phyloP scores from a whole-genome alignment of 2,329 filamentous ascomycete genomes.

The Clathrospora elynae region DNA sequence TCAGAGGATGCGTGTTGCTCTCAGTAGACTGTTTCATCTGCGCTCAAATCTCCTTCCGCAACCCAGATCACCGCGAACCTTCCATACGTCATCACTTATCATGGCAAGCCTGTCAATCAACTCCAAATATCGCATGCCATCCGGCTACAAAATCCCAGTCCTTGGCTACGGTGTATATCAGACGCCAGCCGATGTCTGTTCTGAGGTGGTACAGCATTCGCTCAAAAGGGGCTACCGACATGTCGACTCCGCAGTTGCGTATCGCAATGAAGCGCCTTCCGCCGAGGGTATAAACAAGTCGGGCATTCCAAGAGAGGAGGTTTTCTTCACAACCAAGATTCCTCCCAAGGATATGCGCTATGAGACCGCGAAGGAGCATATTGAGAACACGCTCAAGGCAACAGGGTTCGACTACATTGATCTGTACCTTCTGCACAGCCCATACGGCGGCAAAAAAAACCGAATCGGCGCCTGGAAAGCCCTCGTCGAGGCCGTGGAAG shows the following conservation, averaged over 20 bases:
- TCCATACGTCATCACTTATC: constrained; percentile 34
- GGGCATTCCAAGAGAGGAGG: constrained; percentile 60
- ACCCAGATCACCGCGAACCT: constrained; percentile 6
- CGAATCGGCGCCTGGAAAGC: constrained; percentile 60
- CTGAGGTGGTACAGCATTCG: constrained; percentile 64
- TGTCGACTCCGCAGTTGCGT: constrained; percentile 68
- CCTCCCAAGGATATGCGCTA: constrained; percentile 62
- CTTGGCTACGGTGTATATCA: constrained; percentile 62
- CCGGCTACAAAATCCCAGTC: constrained; percentile 65
- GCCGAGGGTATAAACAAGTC: constrained; percentile 66
- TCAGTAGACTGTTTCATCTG: constrained; percentile 21
- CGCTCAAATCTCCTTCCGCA: constrained; percentile 18
- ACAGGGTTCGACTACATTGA: constrained; percentile 72
- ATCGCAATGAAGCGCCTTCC: constrained; percentile 71
- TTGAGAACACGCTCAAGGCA: constrained; percentile 57
- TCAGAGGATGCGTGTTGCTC: constrained; percentile 11
- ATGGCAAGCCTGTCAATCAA: constrained; percentile 55
- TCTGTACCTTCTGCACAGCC: constrained; percentile 62
- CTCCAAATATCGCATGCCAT: constrained; percentile 59
- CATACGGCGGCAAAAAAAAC: constrained; percentile 57
- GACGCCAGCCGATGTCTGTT: constrained; percentile 60
- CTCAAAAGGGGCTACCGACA: constrained; percentile 65
- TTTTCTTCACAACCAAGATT: constrained; percentile 77
- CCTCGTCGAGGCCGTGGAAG: constrained; percentile 59
- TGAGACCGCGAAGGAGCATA: constrained; percentile 64